Evolutionary conservation across 208 protist species (phyloP).

Genomic region (Tritrichomonas musculus): DNA sequence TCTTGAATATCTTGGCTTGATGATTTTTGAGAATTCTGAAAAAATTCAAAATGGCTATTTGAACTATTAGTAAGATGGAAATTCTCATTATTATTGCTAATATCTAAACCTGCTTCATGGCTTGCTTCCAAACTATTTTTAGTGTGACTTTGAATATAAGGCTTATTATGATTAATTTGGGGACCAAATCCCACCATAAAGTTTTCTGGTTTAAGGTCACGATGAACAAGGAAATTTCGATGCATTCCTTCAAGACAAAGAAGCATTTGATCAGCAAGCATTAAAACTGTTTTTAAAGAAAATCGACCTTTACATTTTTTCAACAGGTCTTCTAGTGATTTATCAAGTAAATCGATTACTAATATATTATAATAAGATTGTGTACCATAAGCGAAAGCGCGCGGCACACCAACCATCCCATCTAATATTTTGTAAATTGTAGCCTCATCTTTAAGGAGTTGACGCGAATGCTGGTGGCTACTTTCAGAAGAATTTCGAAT

Average conservation of each 20-base stretch:
- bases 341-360: slow-evolving; percentile 95
- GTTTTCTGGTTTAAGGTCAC: slow-evolving; percentile 93
- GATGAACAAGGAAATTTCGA: slow-evolving; percentile 88
- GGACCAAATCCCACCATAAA: slow-evolving; percentile 85
- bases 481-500: too few relatives aligned
- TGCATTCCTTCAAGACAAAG: slow-evolving; percentile 72
- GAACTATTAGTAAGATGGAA: too few relatives aligned
- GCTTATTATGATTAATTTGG: too few relatives aligned
- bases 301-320: slow-evolving; percentile 61
- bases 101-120: too few relatives aligned
- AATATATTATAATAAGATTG: slow-evolving; percentile 94
- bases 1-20: too few relatives aligned
- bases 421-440: slow-evolving; percentile 69
- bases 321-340: slow-evolving; percentile 92
- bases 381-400: slow-evolving; percentile 79
- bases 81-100: too few relatives aligned
- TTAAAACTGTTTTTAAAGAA: slow-evolving; percentile 19
- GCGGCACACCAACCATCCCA: slow-evolving; percentile 76
- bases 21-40: too few relatives aligned
- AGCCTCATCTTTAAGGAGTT: slow-evolving; percentile 93
- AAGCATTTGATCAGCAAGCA: too few relatives aligned
- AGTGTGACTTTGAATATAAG: too few relatives aligned
- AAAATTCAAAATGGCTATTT: too few relatives aligned
- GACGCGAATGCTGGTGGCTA: too few relatives aligned
- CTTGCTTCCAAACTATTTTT: too few relatives aligned